phyloP scores from a whole-genome alignment of 2,329 filamentous ascomycete genomes.

The Rutstroemia sp. region DNA sequence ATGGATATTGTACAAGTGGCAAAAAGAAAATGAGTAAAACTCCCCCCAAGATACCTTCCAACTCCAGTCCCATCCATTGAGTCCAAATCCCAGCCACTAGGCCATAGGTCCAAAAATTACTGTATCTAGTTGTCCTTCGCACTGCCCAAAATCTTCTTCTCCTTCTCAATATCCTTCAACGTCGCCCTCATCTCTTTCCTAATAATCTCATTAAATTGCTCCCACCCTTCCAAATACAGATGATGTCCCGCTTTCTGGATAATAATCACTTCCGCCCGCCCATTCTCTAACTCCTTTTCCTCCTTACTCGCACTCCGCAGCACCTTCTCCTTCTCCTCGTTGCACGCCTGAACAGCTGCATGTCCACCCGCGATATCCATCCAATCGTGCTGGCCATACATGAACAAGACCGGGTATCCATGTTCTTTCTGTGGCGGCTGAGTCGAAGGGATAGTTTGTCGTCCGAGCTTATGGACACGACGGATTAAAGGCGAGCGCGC shows the following conservation, averaged over 20 bases:
- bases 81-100: too few species aligned
- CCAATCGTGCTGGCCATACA: conserved; percentile 98
- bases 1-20: not conserved
- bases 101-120: too few species aligned
- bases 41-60: not conserved
- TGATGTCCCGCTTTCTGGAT: conserved; percentile 67
- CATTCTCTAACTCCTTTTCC: conserved; percentile 66
- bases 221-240: conserved; percentile 62
- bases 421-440: conserved; percentile 33
- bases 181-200: conserved; percentile 57
- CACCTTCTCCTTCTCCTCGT: conserved; percentile 53
- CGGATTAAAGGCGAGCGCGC: conserved; percentile 82
- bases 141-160: not conserved
- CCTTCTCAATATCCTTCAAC: conserved; percentile 17
- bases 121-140: not conserved
- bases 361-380: conserved; percentile 90
- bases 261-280: conserved; percentile 73
- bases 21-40: not conserved
- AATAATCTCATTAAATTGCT: conserved; percentile 63
- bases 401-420: conserved; percentile 77
- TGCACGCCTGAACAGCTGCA: conserved; percentile 72
- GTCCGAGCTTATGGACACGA: conserved; percentile 76
- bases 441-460: conserved; percentile 44
- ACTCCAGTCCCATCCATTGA: not conserved
- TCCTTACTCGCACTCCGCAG: conserved; percentile 57